Conservation (phyloP, 129 eudicot species). For the Centaurea solstitialis region DNA sequence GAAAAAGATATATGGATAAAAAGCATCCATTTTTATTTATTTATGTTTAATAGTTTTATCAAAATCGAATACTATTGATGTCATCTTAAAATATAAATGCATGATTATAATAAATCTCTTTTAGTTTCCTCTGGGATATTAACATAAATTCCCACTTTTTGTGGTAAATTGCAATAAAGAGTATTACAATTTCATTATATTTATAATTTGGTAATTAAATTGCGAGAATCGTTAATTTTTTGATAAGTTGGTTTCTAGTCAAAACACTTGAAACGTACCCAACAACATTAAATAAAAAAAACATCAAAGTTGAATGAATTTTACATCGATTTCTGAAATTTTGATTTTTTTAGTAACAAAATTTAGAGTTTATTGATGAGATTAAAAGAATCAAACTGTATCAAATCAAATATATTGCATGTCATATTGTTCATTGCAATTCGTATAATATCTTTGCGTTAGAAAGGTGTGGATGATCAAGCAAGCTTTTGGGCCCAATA, state of each 20-base stretch:
- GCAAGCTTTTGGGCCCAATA: background rate
- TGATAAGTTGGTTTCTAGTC: background rate
- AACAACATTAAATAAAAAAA: background rate
- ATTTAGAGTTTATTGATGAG: no score
- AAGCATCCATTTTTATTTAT: background rate
- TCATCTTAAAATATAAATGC: background rate
- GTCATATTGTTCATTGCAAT: no score
- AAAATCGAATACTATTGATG: background rate
- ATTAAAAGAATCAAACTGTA: background rate
- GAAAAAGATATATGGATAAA: background rate
- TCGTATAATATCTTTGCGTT: no score
- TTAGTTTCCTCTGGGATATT: background rate
- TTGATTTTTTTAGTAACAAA: background rate
- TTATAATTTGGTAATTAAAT: no score
- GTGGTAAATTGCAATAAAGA: background rate
- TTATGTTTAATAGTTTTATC: background rate
- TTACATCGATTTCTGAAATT: background rate
- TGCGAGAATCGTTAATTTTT: background rate
- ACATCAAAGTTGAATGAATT: background rate
- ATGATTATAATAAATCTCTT: background rate
- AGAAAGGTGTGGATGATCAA: background rate
- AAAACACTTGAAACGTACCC: background rate
- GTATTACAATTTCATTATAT: background rate
- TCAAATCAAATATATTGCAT: background rate
- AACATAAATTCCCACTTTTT: background rate